phyloP scores from a whole-genome alignment of 2,329 filamentous ascomycete species.

The Fusarium humuli region DNA sequence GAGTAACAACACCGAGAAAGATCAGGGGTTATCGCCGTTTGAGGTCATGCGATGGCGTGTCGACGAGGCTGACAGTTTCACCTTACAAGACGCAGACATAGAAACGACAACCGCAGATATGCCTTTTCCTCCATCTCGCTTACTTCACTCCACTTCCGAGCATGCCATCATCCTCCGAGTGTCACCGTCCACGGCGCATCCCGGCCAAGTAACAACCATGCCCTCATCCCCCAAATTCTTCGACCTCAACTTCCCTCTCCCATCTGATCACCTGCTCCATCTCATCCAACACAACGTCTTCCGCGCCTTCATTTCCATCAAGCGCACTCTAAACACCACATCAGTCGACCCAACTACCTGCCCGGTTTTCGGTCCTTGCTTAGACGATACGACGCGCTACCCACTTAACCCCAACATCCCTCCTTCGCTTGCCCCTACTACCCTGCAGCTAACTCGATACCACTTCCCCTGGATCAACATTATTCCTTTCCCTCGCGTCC shows the following conservation, averaged over 20 bases:
- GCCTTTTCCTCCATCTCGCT: not conserved
- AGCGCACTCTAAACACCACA: not conserved
- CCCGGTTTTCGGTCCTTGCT: not conserved
- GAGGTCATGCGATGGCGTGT: not conserved
- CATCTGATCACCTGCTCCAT: not conserved
- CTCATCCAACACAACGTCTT: constrained; percentile 4
- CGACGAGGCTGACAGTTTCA: not conserved
- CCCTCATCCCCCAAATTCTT: too few species aligned
- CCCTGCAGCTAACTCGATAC: not conserved
- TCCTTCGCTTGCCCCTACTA: not conserved
- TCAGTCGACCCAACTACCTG: not conserved
- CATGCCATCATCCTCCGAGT: too few species aligned
- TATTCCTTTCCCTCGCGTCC: not conserved
- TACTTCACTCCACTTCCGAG: not conserved
- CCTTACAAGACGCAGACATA: accelerated
- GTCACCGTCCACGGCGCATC: too few species aligned
- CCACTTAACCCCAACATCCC: not conserved
- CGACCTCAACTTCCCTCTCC: not conserved
- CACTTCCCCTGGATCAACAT: constrained; percentile 14
- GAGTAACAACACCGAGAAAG: not conserved
- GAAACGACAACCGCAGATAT: not conserved
- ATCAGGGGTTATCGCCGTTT: accelerated
- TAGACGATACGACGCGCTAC: not conserved
- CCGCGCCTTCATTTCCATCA: constrained; percentile 4
- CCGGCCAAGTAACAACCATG: too few species aligned